Base-by-base conservation (phyloP, 2,329 filamentous ascomycete genomes). In the Diaporthe ilicicola region DNA sequence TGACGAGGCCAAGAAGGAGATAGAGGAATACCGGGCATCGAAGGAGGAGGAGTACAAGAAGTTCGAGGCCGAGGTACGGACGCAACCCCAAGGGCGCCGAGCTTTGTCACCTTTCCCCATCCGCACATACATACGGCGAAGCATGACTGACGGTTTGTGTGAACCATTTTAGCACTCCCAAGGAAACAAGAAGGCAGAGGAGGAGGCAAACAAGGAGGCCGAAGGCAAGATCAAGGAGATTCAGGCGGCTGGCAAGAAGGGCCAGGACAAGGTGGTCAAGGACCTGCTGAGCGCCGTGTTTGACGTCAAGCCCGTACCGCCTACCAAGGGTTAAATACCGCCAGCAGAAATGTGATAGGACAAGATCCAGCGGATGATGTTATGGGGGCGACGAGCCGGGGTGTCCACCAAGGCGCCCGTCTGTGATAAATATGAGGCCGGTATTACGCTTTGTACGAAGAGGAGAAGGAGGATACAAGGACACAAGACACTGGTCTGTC, bases 41-140 rank as follows among this genome's bases (percentile, higher is more conserved):
- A 99, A 98, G 86, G 96, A 99, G 79, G 89, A 93, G 44, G 95
- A 98, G 83, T 98, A 94, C 86, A 95, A 96, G 87, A 92, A 93
- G 81, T 98, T 97, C 78, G 94, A 98, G 86, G 88, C 94, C 74
- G 86, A 90, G 85, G 87, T 89, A 80, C 56, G 79, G 34, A 17
- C n/a, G 50, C 44, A 5, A 34, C n/a, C 19, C 17, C 12, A 3
- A 24, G n/a, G 24, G 7, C 32, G 8, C 9, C 5, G 19, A 17
- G 3, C 27, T 3, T 27, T 19, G 17, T 32, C 19, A n/a, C n/a
- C n/a, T n/a, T n/a, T n/a, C 37, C 27, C 29, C 29, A 24, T 13
- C 42, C 6, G 2, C 24, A 13, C 2, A 12, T 44, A n/a, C 10
- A 34, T 17, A 22, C 10, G 17, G n/a, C 4, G 19, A 10, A 44